Evolutionary conservation across 148 eudicot species (phyloP).

Genomic region (Persicaria tinctoria): DNA sequence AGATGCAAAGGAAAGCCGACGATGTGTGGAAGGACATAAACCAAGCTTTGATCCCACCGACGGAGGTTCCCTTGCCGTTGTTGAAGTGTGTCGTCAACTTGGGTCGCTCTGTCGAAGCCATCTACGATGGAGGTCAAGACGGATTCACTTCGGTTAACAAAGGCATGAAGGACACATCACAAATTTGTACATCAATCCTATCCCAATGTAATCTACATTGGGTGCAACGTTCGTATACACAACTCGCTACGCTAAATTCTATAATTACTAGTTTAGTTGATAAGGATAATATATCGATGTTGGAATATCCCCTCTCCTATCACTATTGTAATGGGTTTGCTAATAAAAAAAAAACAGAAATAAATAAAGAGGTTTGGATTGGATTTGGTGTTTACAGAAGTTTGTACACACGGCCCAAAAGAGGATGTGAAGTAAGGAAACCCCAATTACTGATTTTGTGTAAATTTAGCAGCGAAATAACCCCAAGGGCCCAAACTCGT

Average conservation of each 20-base stretch:
- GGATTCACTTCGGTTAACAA: conserved; percentile 2
- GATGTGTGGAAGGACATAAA: conserved; percentile 25
- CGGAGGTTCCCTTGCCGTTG: conserved; percentile 11
- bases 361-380: too few relatives aligned
- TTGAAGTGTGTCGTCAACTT: conserved; percentile 11
- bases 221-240: background rate
- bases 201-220: background rate
- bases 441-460: too few relatives aligned
- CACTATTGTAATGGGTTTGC: too few relatives aligned
- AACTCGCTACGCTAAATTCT: background rate
- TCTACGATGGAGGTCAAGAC: conserved; percentile 20
- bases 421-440: too few relatives aligned
- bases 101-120: conserved; percentile 10
- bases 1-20: conserved; percentile 1
- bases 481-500: too few relatives aligned
- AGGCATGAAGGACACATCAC: background rate
- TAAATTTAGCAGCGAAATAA: too few relatives aligned
- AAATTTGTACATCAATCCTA: conserved; percentile 5
- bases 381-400: too few relatives aligned
- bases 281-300: too few relatives aligned
- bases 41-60: conserved; percentile 15
- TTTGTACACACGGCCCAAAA: too few relatives aligned
- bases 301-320: too few relatives aligned
- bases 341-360: too few relatives aligned
- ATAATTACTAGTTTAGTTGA: too few relatives aligned